Evolutionary conservation across 805 yeast genomes (phyloP), one percentile per base, ranked within the genome.

Genomic region (Wickerhamia fluorescens): DNA sequence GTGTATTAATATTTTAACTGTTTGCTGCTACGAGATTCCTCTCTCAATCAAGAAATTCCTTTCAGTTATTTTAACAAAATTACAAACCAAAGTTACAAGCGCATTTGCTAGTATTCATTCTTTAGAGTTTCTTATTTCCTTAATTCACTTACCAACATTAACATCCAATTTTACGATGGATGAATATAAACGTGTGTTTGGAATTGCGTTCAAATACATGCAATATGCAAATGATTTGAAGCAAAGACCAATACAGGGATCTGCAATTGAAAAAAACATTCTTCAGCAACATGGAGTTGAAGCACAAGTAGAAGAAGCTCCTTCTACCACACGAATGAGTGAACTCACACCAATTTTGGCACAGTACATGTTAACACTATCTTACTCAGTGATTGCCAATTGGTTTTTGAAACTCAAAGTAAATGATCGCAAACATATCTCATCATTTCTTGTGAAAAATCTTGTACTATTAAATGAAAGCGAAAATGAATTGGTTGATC

Each of bases 1-100:
- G 3, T 74, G 86, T 39, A 71, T 87, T 16, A 86, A 85, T 41
- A 77, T 79, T 24, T 58, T 88, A 34, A 75, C 81, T 4, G 66
- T 81, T 3, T 81, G 89, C 41, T 80, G 94, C 47, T 85, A 81
- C 49, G 95, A 84, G 47, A 64, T 82, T 19, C 94, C 95, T 1
- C 48, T 66, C 7, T 74, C 89, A 0, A 66, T 87, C 31, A 81
- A 78, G 48, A 77, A 78, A 43, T 79, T 64, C 41, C 48, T 85
- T 20, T 64, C 77, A 6, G 75, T 74, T n/a, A 73, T 87, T 7
- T 62, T 86, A 36, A 73, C 80, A n/a, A 72, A 73, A 29, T 55
- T 87, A 22, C 94, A 84, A 43, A 78, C 83, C 5, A 71, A 83
- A 45, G 73, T 86, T 21, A 75, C 94, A 0, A 74, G 75, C 39